Evolutionary conservation across 2,329 filamentous ascomycete genomes (phyloP), one percentile per base, ranked within the genome.

Genomic region (Pseudogymnoascus pannorum): DNA sequence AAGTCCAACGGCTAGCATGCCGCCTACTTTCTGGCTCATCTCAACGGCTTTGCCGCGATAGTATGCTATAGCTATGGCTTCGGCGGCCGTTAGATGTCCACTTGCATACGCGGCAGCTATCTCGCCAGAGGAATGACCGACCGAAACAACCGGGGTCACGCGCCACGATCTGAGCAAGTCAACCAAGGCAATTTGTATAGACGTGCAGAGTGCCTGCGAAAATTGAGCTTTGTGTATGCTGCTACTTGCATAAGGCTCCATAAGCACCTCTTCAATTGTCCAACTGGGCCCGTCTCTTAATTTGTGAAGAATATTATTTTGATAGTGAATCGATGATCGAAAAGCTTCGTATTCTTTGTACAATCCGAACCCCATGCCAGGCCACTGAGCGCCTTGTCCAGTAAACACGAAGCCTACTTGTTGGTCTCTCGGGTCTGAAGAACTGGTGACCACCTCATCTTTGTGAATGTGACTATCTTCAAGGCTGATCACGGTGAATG

Each of bases 1-100:
- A 18, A 20, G 38, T 35, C 67, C 82, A 2, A 82, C 79, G 1
- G 82, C 82, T 67, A 83, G 75, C 83, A 85, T 85, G 11, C 76
- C 71, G 0, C 82, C 82, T 4, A 33, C 29, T 11, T 33, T 33
- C 29, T 33, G 29, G 29, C 29, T 33, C 29, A 33, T 33, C 29
- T 33, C 29, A 33, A 33, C 29, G 29, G 29, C 29, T 16, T 22
- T 24, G 26, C 71, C 66, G 54, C 74, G 60, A 61, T 69, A 66
- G 66, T 82, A 84, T 1, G 81, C 81, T 9, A 78, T 72, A 1
- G 74, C 72, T 70, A 72, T 67, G 12, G 75, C 74, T 36, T 72
- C 68, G 5, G 68, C 65, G 4, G 64, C 64, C 9, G 68, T 70
- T 1, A 77, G 35, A 1, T 66, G 66, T 2, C 74, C 75, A 2